phyloP scores from a whole-genome alignment of 176 grass and related monocot genomes.

The Eremochloa ophiuroides region DNA sequence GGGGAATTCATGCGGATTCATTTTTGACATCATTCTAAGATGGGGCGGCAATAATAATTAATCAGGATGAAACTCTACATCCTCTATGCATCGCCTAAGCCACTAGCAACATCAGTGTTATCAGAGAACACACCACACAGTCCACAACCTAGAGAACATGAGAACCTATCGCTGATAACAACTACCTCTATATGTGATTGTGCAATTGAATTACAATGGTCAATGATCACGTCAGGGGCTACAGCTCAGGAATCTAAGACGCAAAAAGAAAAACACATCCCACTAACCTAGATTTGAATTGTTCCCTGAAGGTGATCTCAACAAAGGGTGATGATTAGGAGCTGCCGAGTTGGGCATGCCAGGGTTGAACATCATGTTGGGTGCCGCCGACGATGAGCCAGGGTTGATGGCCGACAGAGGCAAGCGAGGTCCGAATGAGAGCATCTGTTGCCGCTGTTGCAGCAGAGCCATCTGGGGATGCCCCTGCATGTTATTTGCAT shows the following conservation, averaged over 20 bases:
- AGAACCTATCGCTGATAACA: slow-evolving; percentile 20
- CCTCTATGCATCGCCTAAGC: slow-evolving; percentile 20
- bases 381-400: slow-evolving; percentile 31
- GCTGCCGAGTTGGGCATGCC: slow-evolving; percentile 38
- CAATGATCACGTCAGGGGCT: slow-evolving; percentile 19
- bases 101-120: background rate
- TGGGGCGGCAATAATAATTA: background rate
- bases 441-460: slow-evolving; percentile 62
- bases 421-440: slow-evolving; percentile 65
- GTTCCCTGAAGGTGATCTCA: slow-evolving; percentile 70
- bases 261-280: background rate
- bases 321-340: slow-evolving; percentile 57
- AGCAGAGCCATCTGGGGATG: slow-evolving; percentile 65
- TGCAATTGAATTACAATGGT: slow-evolving; percentile 49
- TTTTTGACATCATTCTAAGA: background rate
- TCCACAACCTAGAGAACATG: background rate
- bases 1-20: background rate
- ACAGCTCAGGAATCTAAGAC: slow-evolving; percentile 23
- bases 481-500: slow-evolving; percentile 54
- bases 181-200: slow-evolving; percentile 29
- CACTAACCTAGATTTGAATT: slow-evolving; percentile 61
- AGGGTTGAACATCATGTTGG: slow-evolving; percentile 61
- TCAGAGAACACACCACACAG: background rate
- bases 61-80: slow-evolving; percentile 1
- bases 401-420: slow-evolving; percentile 80